Conservation (phyloP, 2,329 filamentous ascomycete genomes). For the Venturia aucupariae region DNA sequence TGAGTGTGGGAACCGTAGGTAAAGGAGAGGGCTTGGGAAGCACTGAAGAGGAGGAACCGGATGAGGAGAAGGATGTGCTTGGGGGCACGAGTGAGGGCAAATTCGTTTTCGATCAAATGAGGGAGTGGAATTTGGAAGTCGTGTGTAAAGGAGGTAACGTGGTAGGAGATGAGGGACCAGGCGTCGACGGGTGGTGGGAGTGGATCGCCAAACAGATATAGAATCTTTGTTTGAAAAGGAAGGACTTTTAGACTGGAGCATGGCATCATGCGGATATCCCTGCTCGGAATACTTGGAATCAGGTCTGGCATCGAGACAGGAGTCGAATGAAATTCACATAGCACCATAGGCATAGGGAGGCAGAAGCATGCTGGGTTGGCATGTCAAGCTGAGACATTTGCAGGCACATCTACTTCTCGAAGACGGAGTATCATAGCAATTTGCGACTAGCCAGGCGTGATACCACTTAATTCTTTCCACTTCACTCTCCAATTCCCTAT, state of each 20-base stretch:
- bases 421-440: too few species aligned
- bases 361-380: too few species aligned
- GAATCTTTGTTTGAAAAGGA: slow-evolving; percentile 15
- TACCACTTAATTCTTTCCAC: too few species aligned
- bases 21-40: slow-evolving; percentile 41
- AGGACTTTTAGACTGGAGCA: neutral
- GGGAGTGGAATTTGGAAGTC: slow-evolving; percentile 71
- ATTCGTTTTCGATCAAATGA: slow-evolving; percentile 74
- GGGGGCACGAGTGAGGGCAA: slow-evolving; percentile 68
- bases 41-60: slow-evolving; percentile 57
- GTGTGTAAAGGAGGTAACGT: slow-evolving; percentile 70
- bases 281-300: neutral
- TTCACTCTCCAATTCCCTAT: too few species aligned
- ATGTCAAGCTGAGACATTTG: too few species aligned
- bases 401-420: too few species aligned
- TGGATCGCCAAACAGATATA: slow-evolving; percentile 77
- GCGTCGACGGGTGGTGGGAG: slow-evolving; percentile 75
- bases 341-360: too few species aligned
- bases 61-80: slow-evolving; percentile 69
- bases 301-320: neutral
- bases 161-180: slow-evolving; percentile 51
- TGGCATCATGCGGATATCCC: neutral
- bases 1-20: slow-evolving; percentile 63
- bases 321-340: too few species aligned
- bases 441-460: too few species aligned